phyloP scores from a whole-genome alignment of 495 filamentous ascomycete species.

The Xylaria cubensis region DNA sequence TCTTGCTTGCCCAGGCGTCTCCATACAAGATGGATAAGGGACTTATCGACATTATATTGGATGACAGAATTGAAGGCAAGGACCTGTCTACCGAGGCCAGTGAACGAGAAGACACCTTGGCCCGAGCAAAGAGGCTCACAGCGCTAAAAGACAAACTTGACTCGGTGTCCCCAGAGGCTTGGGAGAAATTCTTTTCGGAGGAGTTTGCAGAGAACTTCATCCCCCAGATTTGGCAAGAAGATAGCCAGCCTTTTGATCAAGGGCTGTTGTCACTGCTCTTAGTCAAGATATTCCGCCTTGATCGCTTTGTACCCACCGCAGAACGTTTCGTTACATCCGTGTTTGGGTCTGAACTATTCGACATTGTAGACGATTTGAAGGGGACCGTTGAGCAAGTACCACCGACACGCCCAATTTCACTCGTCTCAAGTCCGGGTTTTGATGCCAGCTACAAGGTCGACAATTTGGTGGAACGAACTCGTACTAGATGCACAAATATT shows the following conservation, averaged over 20 bases:
- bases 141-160: constrained; percentile 77
- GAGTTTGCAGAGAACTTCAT: constrained; percentile 88
- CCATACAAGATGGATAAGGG: constrained; percentile 92
- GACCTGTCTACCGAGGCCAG: constrained; percentile 75
- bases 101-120: constrained; percentile 73
- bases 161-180: constrained; percentile 63
- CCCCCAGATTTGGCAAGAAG: constrained; percentile 77
- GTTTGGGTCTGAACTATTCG: constrained; percentile 84
- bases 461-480: constrained; percentile 82
- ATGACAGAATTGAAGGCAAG: constrained; percentile 73
- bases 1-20: constrained; percentile 92
- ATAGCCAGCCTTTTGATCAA: constrained; percentile 69
- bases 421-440: constrained; percentile 94
- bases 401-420: constrained; percentile 82
- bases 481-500: constrained; percentile 88
- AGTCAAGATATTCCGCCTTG: constrained; percentile 92
- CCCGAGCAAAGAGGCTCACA: constrained; percentile 68
- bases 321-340: constrained; percentile 89
- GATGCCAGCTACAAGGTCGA: constrained; percentile 99
- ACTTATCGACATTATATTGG: constrained; percentile 85
- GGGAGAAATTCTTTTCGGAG: constrained; percentile 82
- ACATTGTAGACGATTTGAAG: constrained; percentile 81
- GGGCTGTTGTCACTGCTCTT: constrained; percentile 85
- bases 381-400: constrained; percentile 84
- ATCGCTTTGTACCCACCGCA: constrained; percentile 90